phyloP scores from a whole-genome alignment of 2,329 filamentous ascomycete genomes.

The Aureobasidium subglaciale region DNA sequence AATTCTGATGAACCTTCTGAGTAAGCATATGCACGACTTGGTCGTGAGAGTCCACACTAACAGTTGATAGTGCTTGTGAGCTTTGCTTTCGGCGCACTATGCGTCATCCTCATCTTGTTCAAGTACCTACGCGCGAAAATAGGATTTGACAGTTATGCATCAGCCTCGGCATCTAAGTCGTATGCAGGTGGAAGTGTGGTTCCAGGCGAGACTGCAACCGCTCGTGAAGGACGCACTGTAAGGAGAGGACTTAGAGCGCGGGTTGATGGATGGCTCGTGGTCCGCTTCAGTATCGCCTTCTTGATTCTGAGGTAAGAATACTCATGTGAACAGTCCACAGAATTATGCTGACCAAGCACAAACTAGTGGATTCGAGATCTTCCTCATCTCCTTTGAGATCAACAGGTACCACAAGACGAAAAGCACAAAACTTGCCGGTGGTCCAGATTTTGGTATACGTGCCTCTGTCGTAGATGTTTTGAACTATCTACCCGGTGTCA shows the following conservation, averaged over 20 bases:
- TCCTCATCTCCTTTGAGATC: constrained; percentile 15
- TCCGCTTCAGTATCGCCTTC: constrained; percentile 19
- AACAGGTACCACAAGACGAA: constrained; percentile 15
- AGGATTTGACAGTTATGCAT: constrained; percentile 14
- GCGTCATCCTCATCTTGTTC: constrained; percentile 18
- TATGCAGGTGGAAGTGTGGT: background rate
- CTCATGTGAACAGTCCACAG: too few relatives aligned
- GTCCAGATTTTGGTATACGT: constrained; percentile 16
- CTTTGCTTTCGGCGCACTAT: constrained; percentile 17
- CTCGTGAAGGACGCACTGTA: background rate
- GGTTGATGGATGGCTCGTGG: constrained; percentile 18
- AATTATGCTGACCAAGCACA: background rate
- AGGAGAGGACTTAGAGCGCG: constrained; percentile 3
- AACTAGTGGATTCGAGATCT: constrained; percentile 18
- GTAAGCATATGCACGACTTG: background rate
- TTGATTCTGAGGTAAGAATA: constrained; percentile 13
- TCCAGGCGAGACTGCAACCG: background rate
- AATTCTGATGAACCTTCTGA: constrained; percentile 15
- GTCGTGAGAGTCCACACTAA: background rate
- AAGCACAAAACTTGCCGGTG: background rate
- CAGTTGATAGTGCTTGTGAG: constrained; percentile 16
- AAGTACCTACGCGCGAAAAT: constrained; percentile 18
- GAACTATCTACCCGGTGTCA: constrained; percentile 18
- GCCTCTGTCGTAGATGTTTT: constrained; percentile 15
- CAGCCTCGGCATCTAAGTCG: constrained; percentile 8